phyloP scores from a whole-genome alignment of 441 rosid genomes.

The Macaranga tanarius region DNA sequence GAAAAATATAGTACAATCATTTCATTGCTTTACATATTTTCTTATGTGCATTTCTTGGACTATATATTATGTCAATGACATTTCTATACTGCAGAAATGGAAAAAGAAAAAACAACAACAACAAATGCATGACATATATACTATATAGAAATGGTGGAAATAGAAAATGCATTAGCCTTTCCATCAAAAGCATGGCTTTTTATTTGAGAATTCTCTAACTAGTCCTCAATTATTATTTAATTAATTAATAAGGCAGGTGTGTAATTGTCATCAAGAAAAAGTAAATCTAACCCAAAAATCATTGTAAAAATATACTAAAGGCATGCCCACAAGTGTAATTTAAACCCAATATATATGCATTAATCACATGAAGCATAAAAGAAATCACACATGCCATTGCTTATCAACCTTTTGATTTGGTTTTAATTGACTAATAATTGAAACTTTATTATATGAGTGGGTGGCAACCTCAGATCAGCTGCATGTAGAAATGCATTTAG shows the following conservation, averaged over 20 bases:
- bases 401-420: too few relatives aligned
- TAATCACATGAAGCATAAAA: too few relatives aligned
- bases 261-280: too few relatives aligned
- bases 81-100: not conserved
- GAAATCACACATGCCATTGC: too few relatives aligned
- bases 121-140: not conserved
- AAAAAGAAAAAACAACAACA: not conserved
- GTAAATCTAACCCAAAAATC: too few relatives aligned
- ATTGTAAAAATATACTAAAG: too few relatives aligned
- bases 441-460: constrained; percentile 12
- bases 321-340: too few relatives aligned
- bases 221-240: too few relatives aligned
- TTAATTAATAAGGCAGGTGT: too few relatives aligned
- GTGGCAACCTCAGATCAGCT: constrained; percentile 47
- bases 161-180: not conserved
- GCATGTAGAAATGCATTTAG: constrained; percentile 55
- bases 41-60: not conserved
- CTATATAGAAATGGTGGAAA: not conserved
- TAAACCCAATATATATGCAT: too few relatives aligned
- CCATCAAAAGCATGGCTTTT: not conserved
- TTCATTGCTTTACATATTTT: not conserved
- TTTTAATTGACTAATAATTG: too few relatives aligned
- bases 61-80: not conserved
- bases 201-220: not conserved
- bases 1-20: not conserved